Conservation (phyloP, 148 eudicot species). For the Spergularia marina region DNA sequence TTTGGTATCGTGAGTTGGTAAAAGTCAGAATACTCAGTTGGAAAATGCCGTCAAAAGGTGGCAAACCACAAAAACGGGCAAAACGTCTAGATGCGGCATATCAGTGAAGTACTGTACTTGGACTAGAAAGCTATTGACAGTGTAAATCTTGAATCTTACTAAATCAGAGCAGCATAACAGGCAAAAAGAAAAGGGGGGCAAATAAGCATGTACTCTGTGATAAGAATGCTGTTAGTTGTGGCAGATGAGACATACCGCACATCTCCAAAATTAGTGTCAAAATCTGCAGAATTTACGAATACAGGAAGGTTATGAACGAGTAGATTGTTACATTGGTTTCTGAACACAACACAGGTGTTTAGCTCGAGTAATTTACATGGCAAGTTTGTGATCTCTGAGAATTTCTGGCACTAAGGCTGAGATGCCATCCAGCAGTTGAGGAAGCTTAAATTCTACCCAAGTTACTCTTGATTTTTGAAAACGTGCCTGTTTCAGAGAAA, state of each 20-base stretch:
- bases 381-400: not conserved
- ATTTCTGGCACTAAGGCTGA: not conserved
- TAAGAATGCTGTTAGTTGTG: not conserved
- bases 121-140: no score
- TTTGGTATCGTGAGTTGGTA: no score
- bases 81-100: no score
- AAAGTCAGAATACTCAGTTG: no score
- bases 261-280: not conserved
- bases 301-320: not conserved
- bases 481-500: slow-evolving; percentile 92
- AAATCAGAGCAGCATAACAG: no score
- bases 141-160: no score
- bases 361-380: not conserved
- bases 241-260: not conserved
- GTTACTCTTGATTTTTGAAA: slow-evolving; percentile 80
- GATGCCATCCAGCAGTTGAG: not conserved
- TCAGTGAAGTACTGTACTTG: no score
- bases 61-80: no score
- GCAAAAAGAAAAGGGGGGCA: no score
- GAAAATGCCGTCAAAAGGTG: no score
- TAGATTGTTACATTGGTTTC: not conserved
- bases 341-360: not conserved
- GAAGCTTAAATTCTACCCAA: slow-evolving; percentile 38
- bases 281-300: not conserved
- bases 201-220: no score